Evolutionary conservation across 2,329 filamentous ascomycete genomes (phyloP).

Genomic region (Paecilomyces sp.): DNA sequence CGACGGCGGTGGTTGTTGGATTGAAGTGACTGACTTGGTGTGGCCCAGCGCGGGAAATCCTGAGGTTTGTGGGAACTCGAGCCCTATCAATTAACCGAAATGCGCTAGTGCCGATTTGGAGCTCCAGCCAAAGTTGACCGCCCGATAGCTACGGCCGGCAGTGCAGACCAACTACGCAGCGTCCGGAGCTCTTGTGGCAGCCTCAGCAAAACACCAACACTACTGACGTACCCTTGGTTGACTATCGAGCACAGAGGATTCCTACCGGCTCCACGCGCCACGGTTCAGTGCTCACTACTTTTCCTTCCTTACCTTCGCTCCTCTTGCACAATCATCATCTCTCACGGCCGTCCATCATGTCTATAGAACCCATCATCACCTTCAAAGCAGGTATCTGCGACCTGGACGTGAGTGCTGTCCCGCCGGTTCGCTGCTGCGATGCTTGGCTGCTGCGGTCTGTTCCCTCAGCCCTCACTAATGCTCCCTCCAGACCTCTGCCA

Average conservation of each 20-base stretch:
- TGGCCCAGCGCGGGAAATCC: slow-evolving; percentile 29
- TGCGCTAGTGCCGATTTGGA: slow-evolving; percentile 29
- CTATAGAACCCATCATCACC: slow-evolving; percentile 77
- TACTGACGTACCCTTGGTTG: neutral
- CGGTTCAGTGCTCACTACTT: neutral
- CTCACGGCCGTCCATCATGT: slow-evolving; percentile 53
- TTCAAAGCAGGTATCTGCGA: slow-evolving; percentile 95
- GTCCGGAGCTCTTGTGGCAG: slow-evolving; percentile 1
- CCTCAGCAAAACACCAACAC: slow-evolving; percentile 10
- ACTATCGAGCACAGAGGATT: neutral
- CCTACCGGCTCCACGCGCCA: no score
- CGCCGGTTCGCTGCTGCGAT: slow-evolving; percentile 2
- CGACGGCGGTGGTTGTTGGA: slow-evolving; percentile 35
- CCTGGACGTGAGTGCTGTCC: slow-evolving; percentile 60
- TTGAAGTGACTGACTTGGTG: slow-evolving; percentile 32
- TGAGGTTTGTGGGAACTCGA: slow-evolving; percentile 38
- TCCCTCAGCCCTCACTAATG: slow-evolving; percentile 7
- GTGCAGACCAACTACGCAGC: slow-evolving; percentile 8
- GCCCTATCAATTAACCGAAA: slow-evolving; percentile 36
- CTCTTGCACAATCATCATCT: neutral
- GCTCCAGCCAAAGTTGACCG: slow-evolving; percentile 6
- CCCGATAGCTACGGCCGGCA: slow-evolving; percentile 8
- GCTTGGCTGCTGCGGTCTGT: neutral
- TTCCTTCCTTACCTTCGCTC: neutral
- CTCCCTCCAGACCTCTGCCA: slow-evolving; percentile 41